Base-by-base conservation (phyloP, 2,329 filamentous ascomycete species). In the Claviceps lovelessii region DNA sequence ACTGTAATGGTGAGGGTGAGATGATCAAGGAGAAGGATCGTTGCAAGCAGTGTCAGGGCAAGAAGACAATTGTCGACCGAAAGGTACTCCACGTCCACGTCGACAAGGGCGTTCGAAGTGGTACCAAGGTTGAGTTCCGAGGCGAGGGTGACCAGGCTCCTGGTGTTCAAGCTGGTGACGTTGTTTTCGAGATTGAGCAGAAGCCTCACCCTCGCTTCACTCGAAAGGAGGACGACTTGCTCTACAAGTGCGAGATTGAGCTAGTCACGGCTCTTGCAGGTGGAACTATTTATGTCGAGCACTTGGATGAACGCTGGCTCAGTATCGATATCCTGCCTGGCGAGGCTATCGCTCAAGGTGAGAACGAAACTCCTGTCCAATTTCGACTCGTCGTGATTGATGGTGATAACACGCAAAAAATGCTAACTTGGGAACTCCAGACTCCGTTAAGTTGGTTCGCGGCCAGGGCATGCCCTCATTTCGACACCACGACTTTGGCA, bases 11-110 rank as follows among this genome's bases (percentile, higher is more conserved):
- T 59, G 93, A 98, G 72, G 91, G 93, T 58, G 93, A 98, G 76
- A 90, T 86, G 61, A 91, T 98, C 71, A 89, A 88, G 68, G 91
- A 97, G 62, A 94, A 94, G 78, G 93, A 98, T 71, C 86, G 89
- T 66, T 98, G 93, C 86, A 97, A 96, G 83, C 80, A 82, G 68
- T 98, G 93, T 76, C 83, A 80, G 65, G 93, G 90, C 69, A 98
- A 97, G 84, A 98, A 98, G 84, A 98, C 93, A 19, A 78, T 93
- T 58, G 88, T 97, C 58, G 93, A 98, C 76, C 83, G 93, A 65
- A 98, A 98, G 78, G 91, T 98, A 15, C 84, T 98, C 55, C 93
- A 98, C 71, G 93, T 98, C 57, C 91, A 96, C 70, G 90, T 98
- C 66, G 93, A 98, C 73, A 86, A 85, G 67, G 93, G 93, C 73